Percentiles rank a stretch among this genome's conserved stretches.
Evolutionary conservation across 441 rosid genomes (phyloP).

Genomic region (Flueggea neowawraea): DNA sequence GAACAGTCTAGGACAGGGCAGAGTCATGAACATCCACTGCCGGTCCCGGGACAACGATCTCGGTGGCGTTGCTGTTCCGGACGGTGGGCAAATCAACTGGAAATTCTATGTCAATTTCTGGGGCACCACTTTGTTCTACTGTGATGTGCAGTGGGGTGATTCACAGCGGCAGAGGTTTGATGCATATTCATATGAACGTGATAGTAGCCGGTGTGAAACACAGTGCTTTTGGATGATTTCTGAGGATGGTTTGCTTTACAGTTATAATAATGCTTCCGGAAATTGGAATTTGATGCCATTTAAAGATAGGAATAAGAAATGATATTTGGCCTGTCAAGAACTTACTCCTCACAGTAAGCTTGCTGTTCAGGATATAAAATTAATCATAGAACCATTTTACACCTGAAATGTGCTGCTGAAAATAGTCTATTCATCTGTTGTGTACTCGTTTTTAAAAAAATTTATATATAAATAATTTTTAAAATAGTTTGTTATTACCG

Average conservation of each 20-base stretch:
- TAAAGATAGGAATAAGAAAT: not conserved
- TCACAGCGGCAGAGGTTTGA: conserved; percentile 12
- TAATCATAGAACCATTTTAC: no score
- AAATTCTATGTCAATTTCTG: conserved; percentile 13
- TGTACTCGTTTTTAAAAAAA: no score
- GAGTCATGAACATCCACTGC: conserved; percentile 16
- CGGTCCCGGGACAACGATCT: conserved; percentile 13
- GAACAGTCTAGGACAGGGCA: conserved; percentile 12
- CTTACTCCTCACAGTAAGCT: no score
- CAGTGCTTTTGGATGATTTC: conserved; percentile 12
- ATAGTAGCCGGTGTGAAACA: conserved; percentile 7
- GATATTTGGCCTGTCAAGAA: not conserved
- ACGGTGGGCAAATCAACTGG: conserved; percentile 15
- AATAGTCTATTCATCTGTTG: no score
- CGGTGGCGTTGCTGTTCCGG: conserved; percentile 6
- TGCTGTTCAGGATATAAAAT: no score
- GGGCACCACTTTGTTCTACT: conserved; percentile 17
- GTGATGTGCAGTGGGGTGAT: conserved; percentile 15
- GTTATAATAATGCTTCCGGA: not conserved
- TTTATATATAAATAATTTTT: no score
- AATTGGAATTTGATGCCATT: conserved; percentile 12
- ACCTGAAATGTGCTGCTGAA: no score
- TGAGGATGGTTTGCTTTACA: conserved; percentile 4
- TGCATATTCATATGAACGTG: conserved; percentile 6
- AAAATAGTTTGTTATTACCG: no score